Evolutionary conservation across 768 basidiomycete genomes (phyloP), one percentile per base, ranked within the genome.

Genomic region (Rhodotorula sphaerocarpa): DNA sequence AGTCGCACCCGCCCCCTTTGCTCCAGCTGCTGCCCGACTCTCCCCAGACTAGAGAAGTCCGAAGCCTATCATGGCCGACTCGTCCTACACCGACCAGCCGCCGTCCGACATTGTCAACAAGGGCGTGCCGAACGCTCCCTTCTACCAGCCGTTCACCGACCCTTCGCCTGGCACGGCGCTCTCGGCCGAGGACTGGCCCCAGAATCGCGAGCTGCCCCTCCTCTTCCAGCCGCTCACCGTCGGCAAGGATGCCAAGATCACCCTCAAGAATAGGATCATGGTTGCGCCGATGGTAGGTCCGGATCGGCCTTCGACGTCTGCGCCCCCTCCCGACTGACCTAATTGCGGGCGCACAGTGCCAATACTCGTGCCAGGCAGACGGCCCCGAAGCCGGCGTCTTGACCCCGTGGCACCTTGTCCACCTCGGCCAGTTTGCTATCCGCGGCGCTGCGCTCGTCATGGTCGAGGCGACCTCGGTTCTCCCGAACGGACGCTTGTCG

Each of bases 321-420:
- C 36, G 36, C 16, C 16, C 36, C 36, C 36, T 39, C 10, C n/a
- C 7, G 15, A 74, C 77, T 86, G 56, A 82, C 86, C 44, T n/a
- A n/a, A 51, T 34, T 15, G 61, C 56, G 28, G 45, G 52, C 1
- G 57, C 63, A 3, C 88, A 89, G 87, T 89, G 88, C 73, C 34
- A 36, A 74, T 90, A 90, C 76, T 85, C 84, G 60, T 79, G 83
- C 14, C 81, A 86, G 48, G 76, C 84, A 55, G 88, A 88, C 0
- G 83, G 57, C 5, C n/a, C 33, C 12, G 25, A 55, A 3, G 23
- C 20, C 2, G 63, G 86, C 70, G 82, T 43, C n/a, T 42, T 83
- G 6, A 88, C 87, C 2, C 85, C 88, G 65, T 89, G 85, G 83
- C 89, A 90, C 73, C 75, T 89, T 7, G 86, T 88, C 23, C 86